A percentile compares a stretch with the other conserved stretches of the same genome.
Conservation (phyloP, 805 yeast genomes). For the Ogataea haglerorum region DNA sequence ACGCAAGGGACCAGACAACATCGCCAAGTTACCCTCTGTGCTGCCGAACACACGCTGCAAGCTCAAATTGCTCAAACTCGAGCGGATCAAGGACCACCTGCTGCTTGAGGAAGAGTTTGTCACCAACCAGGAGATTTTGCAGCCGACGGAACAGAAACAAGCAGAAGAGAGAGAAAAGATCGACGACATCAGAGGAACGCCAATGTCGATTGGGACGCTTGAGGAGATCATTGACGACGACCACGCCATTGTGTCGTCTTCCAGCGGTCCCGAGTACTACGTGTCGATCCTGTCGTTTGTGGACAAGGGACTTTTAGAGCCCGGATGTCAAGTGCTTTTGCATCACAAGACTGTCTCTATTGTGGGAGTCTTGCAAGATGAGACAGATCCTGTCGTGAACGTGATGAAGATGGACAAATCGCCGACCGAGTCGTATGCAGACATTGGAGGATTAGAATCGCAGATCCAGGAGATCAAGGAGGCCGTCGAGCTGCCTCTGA, state of each 20-base stretch:
- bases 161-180: constrained; percentile 94
- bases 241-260: constrained; percentile 94
- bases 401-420: constrained; percentile 98
- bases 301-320: constrained; percentile 92
- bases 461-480: constrained; percentile 97
- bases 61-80: constrained; percentile 84
- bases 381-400: constrained; percentile 95
- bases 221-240: constrained; percentile 98
- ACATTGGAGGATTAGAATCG: constrained; percentile 92
- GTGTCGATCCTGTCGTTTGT: constrained; percentile 95
- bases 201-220: constrained; percentile 92
- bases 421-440: constrained; percentile 94
- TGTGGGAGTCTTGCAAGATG: constrained; percentile 98
- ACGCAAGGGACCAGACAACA: constrained; percentile 89
- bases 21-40: constrained; percentile 67
- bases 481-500: constrained; percentile 94
- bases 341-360: constrained; percentile 95
- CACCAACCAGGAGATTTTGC: constrained; percentile 87
- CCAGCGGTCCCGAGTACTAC: constrained; percentile 96
- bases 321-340: constrained; percentile 91
- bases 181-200: constrained; percentile 93
- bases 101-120: constrained; percentile 94
- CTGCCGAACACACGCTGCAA: constrained; percentile 93
- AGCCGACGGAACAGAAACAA: constrained; percentile 94
- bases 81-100: constrained; percentile 93